phyloP scores from a whole-genome alignment of 2,329 filamentous ascomycete species.

The Bipolaris oryzae region DNA sequence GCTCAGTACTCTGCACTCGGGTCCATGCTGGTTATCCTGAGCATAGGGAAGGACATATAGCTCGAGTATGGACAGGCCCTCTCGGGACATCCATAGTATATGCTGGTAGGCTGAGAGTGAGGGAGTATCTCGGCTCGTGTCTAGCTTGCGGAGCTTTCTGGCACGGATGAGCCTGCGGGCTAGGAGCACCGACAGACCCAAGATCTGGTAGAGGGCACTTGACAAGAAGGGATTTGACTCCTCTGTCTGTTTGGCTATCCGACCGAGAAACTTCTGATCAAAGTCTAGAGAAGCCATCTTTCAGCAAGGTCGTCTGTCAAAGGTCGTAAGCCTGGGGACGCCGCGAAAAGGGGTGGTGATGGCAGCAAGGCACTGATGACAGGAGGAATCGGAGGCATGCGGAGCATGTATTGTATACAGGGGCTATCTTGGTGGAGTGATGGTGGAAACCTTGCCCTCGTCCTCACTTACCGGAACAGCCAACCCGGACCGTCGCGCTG shows the following conservation, averaged over 20 bases:
- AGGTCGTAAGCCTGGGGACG: conserved; percentile 9
- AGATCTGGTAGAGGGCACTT: conserved; percentile 83
- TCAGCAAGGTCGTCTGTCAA: conserved; percentile 14
- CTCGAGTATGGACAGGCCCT: conserved; percentile 87
- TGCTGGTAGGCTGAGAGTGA: conserved; percentile 85
- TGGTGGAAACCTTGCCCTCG: conserved; percentile 2
- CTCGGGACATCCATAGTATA: conserved; percentile 93
- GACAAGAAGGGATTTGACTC: conserved; percentile 79
- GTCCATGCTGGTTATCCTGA: conserved; percentile 73
- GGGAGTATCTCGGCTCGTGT: conserved; percentile 76
- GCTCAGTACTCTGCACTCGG: conserved; percentile 84
- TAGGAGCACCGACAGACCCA: conserved; percentile 88
- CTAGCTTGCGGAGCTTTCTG: conserved; percentile 80
- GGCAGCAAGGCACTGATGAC: not conserved
- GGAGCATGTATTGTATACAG: not conserved
- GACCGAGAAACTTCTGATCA: conserved; percentile 95
- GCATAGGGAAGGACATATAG: conserved; percentile 76
- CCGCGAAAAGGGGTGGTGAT: conserved; percentile 4
- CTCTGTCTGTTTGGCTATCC: conserved; percentile 80
- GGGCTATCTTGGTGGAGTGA: not conserved
- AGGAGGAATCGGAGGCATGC: not conserved
- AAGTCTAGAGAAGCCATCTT: conserved; percentile 94
- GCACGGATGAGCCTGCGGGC: conserved; percentile 82
- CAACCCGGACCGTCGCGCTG: conserved; percentile 42
- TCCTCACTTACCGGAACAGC: conserved; percentile 38